A percentile compares a stretch with the other conserved stretches of the same genome.
Evolutionary conservation across 371 early-diverging fungal species (phyloP).

Genomic region (Lichtheimia hyalospora): DNA sequence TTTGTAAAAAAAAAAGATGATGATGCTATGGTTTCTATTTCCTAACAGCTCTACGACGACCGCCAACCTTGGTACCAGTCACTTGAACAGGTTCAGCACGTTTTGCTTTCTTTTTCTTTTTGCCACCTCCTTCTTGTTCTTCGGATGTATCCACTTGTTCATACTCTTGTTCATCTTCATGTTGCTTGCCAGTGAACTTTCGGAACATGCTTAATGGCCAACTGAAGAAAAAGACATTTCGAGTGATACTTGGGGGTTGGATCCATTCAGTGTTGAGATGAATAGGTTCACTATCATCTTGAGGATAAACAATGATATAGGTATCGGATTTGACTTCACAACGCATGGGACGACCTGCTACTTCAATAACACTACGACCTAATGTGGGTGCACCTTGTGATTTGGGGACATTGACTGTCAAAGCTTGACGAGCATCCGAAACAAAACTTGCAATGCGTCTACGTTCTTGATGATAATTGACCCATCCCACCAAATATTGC

Average conservation of each 20-base stretch:
- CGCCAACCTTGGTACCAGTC: constrained; percentile 38
- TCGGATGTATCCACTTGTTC: constrained; percentile 10
- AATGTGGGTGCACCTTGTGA: constrained; percentile 40
- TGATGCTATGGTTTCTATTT: constrained; percentile 13
- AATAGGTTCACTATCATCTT: constrained; percentile 27
- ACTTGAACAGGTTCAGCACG: constrained; percentile 22
- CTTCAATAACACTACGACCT: constrained; percentile 40
- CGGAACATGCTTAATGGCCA: constrained; percentile 25
- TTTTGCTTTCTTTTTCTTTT: constrained; percentile 25
- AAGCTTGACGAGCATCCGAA: constrained; percentile 32
- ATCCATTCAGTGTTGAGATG: constrained; percentile 43
- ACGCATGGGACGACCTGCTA: constrained; percentile 33
- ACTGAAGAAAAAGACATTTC: constrained; percentile 24
- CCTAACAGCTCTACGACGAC: constrained; percentile 35
- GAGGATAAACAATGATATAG: constrained; percentile 38
- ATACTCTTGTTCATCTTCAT: constrained; percentile 16
- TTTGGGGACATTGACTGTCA: constrained; percentile 39
- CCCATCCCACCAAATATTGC: constrained; percentile 66
- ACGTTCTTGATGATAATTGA: constrained; percentile 66
- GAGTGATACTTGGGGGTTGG: constrained; percentile 17
- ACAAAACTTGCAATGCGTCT: constrained; percentile 51
- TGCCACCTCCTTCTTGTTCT: background rate
- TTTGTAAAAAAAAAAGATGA: constrained; percentile 2
- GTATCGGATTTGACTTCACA: constrained; percentile 47
- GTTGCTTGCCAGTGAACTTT: constrained; percentile 9